Base-by-base conservation (phyloP, 2,329 filamentous ascomycete species). In the Pestalotiopsis sp. region DNA sequence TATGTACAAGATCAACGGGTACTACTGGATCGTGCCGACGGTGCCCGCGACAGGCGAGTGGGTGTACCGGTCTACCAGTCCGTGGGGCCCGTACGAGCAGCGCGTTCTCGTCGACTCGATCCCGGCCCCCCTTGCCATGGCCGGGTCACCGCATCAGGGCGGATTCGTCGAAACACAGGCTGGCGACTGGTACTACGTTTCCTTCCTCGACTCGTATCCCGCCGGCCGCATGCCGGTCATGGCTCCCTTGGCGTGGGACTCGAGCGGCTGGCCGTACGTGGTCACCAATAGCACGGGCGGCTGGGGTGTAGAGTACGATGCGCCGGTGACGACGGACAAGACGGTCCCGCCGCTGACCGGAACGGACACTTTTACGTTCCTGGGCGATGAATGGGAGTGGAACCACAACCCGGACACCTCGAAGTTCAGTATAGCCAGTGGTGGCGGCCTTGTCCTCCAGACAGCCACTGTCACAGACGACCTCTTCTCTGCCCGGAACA, bases 391-490 rank as follows among this genome's bases (percentile, higher is more conserved):
- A 4, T 89, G 85, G 84, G 86, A 89, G 73, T 89, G 86, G 86
- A 89, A 89, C 73, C 87, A 89, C 72, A 89, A 89, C 75, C 87
- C 87, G 0, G 85, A 89, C 68, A 79, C 75, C 0, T 77, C 75
- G 14, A 83, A 81, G 7, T 89, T 75, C 71, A 73, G 72, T 2
- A 20, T 68, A 12, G 38, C 41, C 11, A 77, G 86, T 7, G 74
- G 49, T 20, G 77, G 81, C 39, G 84, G 84, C 3, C 72, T 89
- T 4, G 79, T 77, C 0, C 78, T 89, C 1, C 76, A 75, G 52
- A 84, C 86, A 3, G 84, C 84, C 2, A 85, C 82, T 0, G 81
- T 87, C 0, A 89, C 86, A 0, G 76, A 79, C 6, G 85, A 88
- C 71, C 74, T 89, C 3, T 84, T 80, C 67, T 69, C 69, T 0